Base-by-base conservation (phyloP, 2,329 filamentous ascomycete species). In the Trichoderma sp. region DNA sequence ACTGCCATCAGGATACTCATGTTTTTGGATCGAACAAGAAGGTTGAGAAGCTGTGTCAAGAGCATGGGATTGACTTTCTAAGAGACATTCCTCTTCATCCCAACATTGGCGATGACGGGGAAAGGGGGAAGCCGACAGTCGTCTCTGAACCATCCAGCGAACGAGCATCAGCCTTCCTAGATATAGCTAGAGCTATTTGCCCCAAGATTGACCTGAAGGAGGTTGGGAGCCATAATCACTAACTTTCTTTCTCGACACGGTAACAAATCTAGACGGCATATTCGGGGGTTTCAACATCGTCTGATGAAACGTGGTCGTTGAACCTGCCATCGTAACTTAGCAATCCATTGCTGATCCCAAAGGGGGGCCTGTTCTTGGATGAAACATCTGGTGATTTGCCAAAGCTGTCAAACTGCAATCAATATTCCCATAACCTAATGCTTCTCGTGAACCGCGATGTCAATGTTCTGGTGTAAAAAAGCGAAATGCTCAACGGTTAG, bases 41-140 rank as follows among this genome's bases (percentile, higher is more conserved):
- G 18, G 92, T 95, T 1, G 82, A 85, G 47, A 86, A 84, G 32
- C 88, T 95, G 76, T 97, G 95, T 77, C 81, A 84, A 39, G 90
- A 93, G 72, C 86, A 95, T 57, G 87, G 88, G 0, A 89, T 98
- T 67, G 87, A 92, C n/a, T 89, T 98, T 74, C 83, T 99, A 3
- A 95, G 93, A 1, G 93, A 98, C 79, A 91, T 99, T 53, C 95
- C 95, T 6, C 85, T 99, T 63, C 93, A 98, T 80, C 90, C 92
- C 4, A 89, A 86, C 65, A 97, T 98, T 26, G 97, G 94, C 72
- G 92, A 93, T 71, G 93, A 98, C 81, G 94, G 93, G 1, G 94
- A 97, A 81, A 85, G 88, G 24, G 96, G 96, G 1, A 94, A 92
- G 80, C 96, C 96, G 4, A 98, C 95, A 1, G 93, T 98, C 0